Evolutionary conservation across 495 filamentous ascomycete species (phyloP), one percentile per base, ranked within the genome.

Genomic region (Lentithecium fluviatile): DNA sequence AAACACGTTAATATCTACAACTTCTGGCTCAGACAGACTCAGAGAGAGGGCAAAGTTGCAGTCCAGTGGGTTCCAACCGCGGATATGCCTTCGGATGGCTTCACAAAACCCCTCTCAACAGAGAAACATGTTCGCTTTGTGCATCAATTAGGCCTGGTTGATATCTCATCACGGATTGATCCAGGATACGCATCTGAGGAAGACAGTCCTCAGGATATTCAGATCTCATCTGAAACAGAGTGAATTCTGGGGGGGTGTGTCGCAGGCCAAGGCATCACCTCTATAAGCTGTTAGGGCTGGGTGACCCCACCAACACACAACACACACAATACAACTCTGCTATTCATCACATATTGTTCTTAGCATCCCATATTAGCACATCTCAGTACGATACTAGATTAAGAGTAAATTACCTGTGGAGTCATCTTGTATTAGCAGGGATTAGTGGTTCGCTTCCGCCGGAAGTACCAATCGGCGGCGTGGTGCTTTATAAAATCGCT

Each of bases 51-150:
- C 21, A 59, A 52, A 37, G 26, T 59, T 37, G 19, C n/a, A 53
- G 46, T 59, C 15, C 7, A 59, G 26, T 59, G 40, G 56, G 46
- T 46, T 38, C 24, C 29, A 26, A 59, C 52, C 13, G 24, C n/a
- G 21, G 46, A 40, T 21, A 59, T 59, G 46, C 19, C 11, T 36
- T 17, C 40, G 36, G 46, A 59, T 46, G 46, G 56, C 38, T 52
- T 59, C 19, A 59, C 29, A 52, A 59, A 59, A 59, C 46, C 46
- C 23, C 56, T 59, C 20, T 37, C 26, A 52, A 23, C n/a, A 36
- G 36, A 59, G 19, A 52, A 52, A 24, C 46, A 59, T 55, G 17
- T 8, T 21, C 24, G 29, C 47, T 51, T 51, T 51, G 21, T 47
- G 21, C 15, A 47, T n/a, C 19, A 47, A 47, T 47, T 47, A 47